Conservation (phyloP, 768 basidiomycete genomes). For the Pleurotus cornucopiae region DNA sequence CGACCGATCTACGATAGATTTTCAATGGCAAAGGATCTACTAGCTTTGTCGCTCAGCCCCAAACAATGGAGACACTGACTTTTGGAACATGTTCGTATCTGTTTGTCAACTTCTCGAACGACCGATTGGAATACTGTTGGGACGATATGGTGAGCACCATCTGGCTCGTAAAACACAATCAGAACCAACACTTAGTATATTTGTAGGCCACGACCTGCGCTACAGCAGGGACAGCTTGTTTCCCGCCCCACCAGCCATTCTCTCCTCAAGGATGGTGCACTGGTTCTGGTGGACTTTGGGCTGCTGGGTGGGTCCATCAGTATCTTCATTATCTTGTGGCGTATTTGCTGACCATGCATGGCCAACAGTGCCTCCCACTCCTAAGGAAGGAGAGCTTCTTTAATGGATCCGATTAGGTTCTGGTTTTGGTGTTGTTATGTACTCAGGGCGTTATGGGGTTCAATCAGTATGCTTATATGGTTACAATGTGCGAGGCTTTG, state of each 20-base stretch:
- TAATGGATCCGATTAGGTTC: not conserved
- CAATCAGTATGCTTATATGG: too few relatives aligned
- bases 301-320: slow-evolving; percentile 3
- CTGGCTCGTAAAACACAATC: not conserved
- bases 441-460: too few relatives aligned
- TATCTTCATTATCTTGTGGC: not conserved
- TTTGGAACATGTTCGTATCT: slow-evolving; percentile 8
- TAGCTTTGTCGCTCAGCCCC: slow-evolving; percentile 5
- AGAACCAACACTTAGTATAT: not conserved
- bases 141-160: not conserved
- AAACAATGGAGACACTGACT: not conserved
- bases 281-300: not conserved
- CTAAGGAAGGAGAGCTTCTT: not conserved
- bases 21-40: not conserved
- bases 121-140: not conserved
- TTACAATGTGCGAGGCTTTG: too few relatives aligned
- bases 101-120: not conserved
- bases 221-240: slow-evolving; percentile 7
- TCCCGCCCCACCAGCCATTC: slow-evolving; percentile 9
- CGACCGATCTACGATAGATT: not conserved
- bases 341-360: not conserved
- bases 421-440: too few relatives aligned
- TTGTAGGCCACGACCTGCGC: slow-evolving; percentile 1
- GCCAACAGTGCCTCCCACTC: slow-evolving; percentile 1
- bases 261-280: slow-evolving; percentile 8